phyloP scores from a whole-genome alignment of 2,329 filamentous ascomycete species.

The Colletotrichum cuscutae region DNA sequence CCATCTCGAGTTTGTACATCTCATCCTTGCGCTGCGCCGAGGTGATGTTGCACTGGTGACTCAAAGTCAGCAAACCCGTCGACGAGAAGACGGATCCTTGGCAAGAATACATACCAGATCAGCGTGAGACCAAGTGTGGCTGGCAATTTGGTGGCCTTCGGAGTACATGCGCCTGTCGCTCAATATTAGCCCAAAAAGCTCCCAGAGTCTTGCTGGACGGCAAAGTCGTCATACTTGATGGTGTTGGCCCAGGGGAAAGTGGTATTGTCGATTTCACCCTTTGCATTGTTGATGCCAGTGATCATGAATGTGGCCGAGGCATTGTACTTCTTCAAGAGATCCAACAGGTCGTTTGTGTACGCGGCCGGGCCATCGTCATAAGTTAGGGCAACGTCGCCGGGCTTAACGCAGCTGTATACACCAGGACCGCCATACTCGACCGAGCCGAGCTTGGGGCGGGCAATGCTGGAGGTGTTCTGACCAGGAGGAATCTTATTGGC shows the following conservation, averaged over 20 bases:
- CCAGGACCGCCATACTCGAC: conserved; percentile 59
- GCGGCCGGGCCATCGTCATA: conserved; percentile 58
- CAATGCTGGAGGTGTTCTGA: conserved; percentile 59
- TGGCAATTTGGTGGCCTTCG: conserved; percentile 56
- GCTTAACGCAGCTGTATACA: conserved; percentile 27
- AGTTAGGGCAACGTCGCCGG: conserved; percentile 53
- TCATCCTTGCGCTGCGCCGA: conserved; percentile 50
- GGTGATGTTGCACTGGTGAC: conserved; percentile 40
- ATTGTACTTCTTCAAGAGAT: conserved; percentile 45
- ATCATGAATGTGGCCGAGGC: conserved; percentile 55
- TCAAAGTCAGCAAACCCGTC: conserved; percentile 44
- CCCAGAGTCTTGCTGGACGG: background rate
- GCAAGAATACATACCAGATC: conserved; percentile 43
- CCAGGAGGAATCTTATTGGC: conserved; percentile 59
- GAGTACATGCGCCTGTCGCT: conserved; percentile 47
- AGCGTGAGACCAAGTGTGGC: conserved; percentile 53
- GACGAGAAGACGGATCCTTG: background rate
- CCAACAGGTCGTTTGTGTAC: conserved; percentile 54
- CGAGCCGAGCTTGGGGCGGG: conserved; percentile 58
- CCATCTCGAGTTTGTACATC: conserved; percentile 40
- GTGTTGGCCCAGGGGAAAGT: conserved; percentile 49
- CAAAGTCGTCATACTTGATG: conserved; percentile 43
- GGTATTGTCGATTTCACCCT: conserved; percentile 56
- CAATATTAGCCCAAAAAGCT: background rate
- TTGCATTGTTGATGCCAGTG: conserved; percentile 53